These are phyloP conservation scores for Pseudodiploospora longispora DNA, from an alignment of 2,329 filamentous ascomycete species.

Conservation along the genomic window DNA sequence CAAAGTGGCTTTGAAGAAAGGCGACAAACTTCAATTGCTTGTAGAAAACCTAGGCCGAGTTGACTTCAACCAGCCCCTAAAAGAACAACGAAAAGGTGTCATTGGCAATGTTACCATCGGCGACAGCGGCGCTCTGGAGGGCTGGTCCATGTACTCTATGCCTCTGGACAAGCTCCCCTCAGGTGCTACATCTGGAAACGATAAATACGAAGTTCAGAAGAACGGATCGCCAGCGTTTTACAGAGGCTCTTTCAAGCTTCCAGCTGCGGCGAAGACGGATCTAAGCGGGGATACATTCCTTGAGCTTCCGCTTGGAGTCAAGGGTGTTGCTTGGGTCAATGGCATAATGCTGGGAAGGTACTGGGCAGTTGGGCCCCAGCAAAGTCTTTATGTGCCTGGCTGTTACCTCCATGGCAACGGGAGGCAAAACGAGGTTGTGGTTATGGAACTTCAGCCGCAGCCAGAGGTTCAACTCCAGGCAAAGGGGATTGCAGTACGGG, in stretches of 20 bases:
- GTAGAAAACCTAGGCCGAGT: conserved; percentile 45
- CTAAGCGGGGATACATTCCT: conserved; percentile 28
- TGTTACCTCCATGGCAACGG: conserved; percentile 20
- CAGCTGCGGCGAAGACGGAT: conserved; percentile 7
- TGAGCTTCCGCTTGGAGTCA: conserved; percentile 27
- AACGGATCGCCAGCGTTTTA: conserved; percentile 9
- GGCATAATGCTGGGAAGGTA: conserved; percentile 37
- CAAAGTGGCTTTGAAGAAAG: conserved; percentile 25
- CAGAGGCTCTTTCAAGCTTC: conserved; percentile 20
- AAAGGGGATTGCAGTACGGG: conserved; percentile 5
- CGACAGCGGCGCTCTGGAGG: conserved; percentile 20
- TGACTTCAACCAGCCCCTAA: conserved; percentile 33
- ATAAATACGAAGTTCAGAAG: background rate
- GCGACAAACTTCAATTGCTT: conserved; percentile 34
- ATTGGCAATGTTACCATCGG: conserved; percentile 31
- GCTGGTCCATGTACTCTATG: conserved; percentile 33
- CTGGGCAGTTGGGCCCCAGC: conserved; percentile 39
- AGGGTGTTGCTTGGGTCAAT: conserved; percentile 39
- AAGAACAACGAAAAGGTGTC: conserved; percentile 40
- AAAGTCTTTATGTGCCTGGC: conserved; percentile 38
- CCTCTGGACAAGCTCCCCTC: conserved; percentile 5
- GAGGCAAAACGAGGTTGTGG: conserved; percentile 30
- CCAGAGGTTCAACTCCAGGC: conserved; percentile 1
- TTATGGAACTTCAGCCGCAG: conserved; percentile 35
- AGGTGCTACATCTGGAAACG: background rate